These are phyloP conservation scores for Aspergillus pseudoviridinutans DNA, from an alignment of 2,329 filamentous ascomycete genomes.

Conservation along the genomic window DNA sequence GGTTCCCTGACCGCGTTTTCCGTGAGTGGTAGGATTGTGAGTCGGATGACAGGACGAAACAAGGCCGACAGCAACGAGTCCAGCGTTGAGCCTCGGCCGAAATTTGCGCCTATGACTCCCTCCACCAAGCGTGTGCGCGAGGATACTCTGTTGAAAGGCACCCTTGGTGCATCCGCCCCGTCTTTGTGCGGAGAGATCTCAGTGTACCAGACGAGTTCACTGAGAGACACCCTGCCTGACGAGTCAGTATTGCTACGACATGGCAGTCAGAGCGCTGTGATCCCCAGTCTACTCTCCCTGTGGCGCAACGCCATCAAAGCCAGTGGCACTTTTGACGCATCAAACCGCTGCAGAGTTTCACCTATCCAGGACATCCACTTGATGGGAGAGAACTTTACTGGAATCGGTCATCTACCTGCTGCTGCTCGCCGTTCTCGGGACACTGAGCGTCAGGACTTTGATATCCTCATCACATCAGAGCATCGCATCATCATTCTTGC, in stretches of 20 bases:
- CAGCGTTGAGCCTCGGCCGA: constrained; percentile 29
- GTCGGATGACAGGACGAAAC: constrained; percentile 16
- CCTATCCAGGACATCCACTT: constrained; percentile 37
- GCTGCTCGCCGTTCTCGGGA: constrained; percentile 20
- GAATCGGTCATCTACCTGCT: constrained; percentile 34
- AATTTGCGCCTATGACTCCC: constrained; percentile 46
- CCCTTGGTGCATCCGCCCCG: constrained; percentile 22
- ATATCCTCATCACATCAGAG: constrained; percentile 40
- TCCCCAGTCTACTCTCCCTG: constrained; percentile 42
- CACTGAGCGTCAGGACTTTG: constrained; percentile 24
- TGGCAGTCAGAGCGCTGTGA: constrained; percentile 37
- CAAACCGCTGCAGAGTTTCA: constrained; percentile 36
- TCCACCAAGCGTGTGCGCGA: constrained; percentile 45
- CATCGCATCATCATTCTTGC: constrained; percentile 38
- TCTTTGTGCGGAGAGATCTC: constrained; percentile 40
- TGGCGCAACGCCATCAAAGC: constrained; percentile 40
- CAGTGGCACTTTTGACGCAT: constrained; percentile 38
- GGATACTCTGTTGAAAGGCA: constrained; percentile 42
- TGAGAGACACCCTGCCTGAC: constrained; percentile 35
- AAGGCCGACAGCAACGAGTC: constrained; percentile 22
- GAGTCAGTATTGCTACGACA: constrained; percentile 44
- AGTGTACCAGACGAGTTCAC: constrained; percentile 35
- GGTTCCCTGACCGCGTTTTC: constrained; percentile 41
- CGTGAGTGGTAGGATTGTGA: constrained; percentile 38
- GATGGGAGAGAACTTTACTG: constrained; percentile 39